A percentile compares a stretch with the other conserved stretches of the same genome.
phyloP scores from a whole-genome alignment of 164 flowering plant genomes.

The Macadamia integrifolia region DNA sequence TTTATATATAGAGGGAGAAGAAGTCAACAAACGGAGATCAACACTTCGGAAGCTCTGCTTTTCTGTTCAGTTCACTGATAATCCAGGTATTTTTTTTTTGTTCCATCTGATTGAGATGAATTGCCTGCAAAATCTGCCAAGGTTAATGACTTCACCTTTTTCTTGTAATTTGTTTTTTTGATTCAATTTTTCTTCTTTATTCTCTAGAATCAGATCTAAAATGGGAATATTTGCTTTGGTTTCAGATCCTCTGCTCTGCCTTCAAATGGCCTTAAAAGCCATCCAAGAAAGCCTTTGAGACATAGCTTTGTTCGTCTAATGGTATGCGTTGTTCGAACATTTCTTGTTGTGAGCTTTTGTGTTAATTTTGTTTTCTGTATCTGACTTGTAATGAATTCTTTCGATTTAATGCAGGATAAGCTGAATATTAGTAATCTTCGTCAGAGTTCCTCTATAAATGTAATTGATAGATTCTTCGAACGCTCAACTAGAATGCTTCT shows the following conservation, averaged over 20 bases:
- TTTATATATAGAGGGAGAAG: background rate
- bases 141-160: constrained; percentile 14
- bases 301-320: constrained; percentile 8
- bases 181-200: background rate
- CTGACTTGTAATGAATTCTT: background rate
- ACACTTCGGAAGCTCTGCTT: background rate
- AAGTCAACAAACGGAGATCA: background rate
- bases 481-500: no score
- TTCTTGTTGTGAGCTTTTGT: background rate
- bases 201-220: background rate
- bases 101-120: constrained; percentile 21
- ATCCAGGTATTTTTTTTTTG: background rate
- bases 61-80: background rate
- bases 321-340: background rate
- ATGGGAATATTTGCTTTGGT: background rate
- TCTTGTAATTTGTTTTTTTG: background rate
- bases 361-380: background rate
- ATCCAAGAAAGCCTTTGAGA: constrained; percentile 16
- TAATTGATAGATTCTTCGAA: background rate
- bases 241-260: constrained; percentile 34
- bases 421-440: constrained; percentile 16
- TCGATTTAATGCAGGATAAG: constrained; percentile 14
- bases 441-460: constrained; percentile 23
- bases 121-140: constrained; percentile 40
- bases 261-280: constrained; percentile 17